Percentiles rank a stretch among this genome's conserved stretches.
Evolutionary conservation across 441 rosid genomes (phyloP).

Genomic region (Pelargonium australe): DNA sequence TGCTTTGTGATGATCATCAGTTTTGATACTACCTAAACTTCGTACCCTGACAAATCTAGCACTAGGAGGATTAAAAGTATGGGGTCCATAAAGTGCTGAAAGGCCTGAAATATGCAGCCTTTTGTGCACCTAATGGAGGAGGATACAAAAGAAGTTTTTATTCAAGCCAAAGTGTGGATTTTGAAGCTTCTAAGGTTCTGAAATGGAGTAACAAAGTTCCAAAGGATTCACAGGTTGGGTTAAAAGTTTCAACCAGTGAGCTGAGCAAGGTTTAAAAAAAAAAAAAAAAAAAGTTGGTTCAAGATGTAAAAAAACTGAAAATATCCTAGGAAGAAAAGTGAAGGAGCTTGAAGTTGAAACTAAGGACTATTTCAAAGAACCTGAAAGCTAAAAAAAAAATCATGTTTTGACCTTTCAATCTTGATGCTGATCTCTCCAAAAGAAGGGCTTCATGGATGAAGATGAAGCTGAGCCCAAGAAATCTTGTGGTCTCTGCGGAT

Average conservation of each 20-base stretch:
- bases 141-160: constrained; percentile 7
- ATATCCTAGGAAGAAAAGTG: not conserved
- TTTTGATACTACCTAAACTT: not conserved
- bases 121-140: not conserved
- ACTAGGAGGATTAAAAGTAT: too few species aligned
- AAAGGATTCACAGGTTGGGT: constrained; percentile 27
- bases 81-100: not conserved
- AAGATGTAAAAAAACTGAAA: not conserved
- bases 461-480: constrained; percentile 26
- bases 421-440: constrained; percentile 44
- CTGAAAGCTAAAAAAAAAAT: constrained; percentile 7
- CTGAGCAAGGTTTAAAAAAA: constrained; percentile 3
- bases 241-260: constrained; percentile 38
- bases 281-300: not conserved
- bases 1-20: not conserved
- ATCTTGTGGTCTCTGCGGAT: constrained; percentile 30
- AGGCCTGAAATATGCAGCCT: constrained; percentile 1
- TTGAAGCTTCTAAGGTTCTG: not conserved
- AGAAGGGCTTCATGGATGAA: constrained; percentile 52
- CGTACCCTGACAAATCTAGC: too few species aligned
- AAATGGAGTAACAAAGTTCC: not conserved
- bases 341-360: not conserved
- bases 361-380: constrained; percentile 16
- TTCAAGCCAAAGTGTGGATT: not conserved
- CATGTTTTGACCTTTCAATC: constrained; percentile 23